Evolutionary conservation across 2,329 filamentous ascomycete genomes (phyloP).

Genomic region (Coleophoma cylindrospora): DNA sequence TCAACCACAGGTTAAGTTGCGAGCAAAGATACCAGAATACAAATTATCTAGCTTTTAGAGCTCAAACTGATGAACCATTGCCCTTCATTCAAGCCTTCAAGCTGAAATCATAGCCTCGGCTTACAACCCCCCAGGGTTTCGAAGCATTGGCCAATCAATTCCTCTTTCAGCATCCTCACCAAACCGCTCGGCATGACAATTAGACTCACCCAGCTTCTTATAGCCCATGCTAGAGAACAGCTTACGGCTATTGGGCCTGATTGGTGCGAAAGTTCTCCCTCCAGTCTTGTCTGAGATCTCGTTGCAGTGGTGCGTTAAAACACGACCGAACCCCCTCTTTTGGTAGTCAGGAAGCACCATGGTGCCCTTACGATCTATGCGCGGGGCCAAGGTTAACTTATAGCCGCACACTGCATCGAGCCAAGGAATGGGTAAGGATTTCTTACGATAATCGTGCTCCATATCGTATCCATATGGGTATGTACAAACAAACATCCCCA

Average conservation of each 20-base stretch:
- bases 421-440: neutral
- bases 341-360: constrained; percentile 16
- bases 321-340: constrained; percentile 9
- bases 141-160: neutral
- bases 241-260: constrained; percentile 5
- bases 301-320: constrained; percentile 14
- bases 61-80: no score
- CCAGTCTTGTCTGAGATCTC: constrained; percentile 8
- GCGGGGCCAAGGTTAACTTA: no score
- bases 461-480: constrained; percentile 13
- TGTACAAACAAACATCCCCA: constrained; percentile 3
- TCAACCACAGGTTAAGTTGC: no score
- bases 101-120: no score
- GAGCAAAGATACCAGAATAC: no score
- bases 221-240: constrained; percentile 12
- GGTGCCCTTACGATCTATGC: constrained; percentile 13
- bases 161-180: constrained; percentile 1
- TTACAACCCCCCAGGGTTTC: neutral
- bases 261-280: constrained; percentile 9
- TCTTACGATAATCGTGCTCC: constrained; percentile 15
- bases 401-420: neutral
- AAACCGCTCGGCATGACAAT: constrained; percentile 10
- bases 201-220: constrained; percentile 6
- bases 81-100: no score
- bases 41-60: no score